Evolutionary conservation across 805 yeast genomes (phyloP).

Genomic region (Alloascoidea africana): DNA sequence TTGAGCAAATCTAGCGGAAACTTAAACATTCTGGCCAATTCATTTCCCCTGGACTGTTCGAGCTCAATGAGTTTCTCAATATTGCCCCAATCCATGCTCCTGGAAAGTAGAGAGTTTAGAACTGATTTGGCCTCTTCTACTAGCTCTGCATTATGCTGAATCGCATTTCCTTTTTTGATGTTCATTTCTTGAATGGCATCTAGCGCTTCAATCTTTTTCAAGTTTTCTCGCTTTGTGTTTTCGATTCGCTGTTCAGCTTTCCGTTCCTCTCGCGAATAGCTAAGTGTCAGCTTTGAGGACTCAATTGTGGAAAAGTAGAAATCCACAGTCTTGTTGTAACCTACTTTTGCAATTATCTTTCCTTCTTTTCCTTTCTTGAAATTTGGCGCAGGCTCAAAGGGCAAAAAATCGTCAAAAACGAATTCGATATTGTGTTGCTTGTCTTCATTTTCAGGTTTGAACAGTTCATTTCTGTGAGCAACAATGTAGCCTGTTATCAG

Average conservation of each 20-base stretch:
- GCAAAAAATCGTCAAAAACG: slow-evolving; percentile 54
- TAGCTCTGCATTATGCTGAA: slow-evolving; percentile 50
- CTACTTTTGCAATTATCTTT: slow-evolving; percentile 30
- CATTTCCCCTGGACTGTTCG: slow-evolving; percentile 54
- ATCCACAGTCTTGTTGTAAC: slow-evolving; percentile 76
- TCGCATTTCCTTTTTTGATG: slow-evolving; percentile 54
- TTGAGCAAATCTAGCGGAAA: slow-evolving; percentile 57
- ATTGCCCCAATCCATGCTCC: slow-evolving; percentile 89
- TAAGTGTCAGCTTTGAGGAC: slow-evolving; percentile 59
- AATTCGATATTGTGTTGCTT: slow-evolving; percentile 23
- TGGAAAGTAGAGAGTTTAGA: slow-evolving; percentile 52
- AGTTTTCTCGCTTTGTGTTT: slow-evolving; percentile 61
- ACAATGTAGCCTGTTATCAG: slow-evolving; percentile 45
- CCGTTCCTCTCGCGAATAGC: slow-evolving; percentile 63
- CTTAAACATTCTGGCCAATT: slow-evolving; percentile 44
- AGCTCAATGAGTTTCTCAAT: slow-evolving; percentile 60
- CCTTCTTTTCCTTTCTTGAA: slow-evolving; percentile 16
- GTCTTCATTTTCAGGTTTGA: slow-evolving; percentile 18
- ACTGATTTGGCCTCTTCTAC: slow-evolving; percentile 61
- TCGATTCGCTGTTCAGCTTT: slow-evolving; percentile 62
- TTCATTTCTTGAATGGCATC: slow-evolving; percentile 47
- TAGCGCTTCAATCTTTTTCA: slow-evolving; percentile 51
- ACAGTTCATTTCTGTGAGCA: slow-evolving; percentile 40
- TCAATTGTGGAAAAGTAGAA: slow-evolving; percentile 74
- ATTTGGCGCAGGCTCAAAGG: slow-evolving; percentile 37